Conservation (phyloP, 2,329 filamentous ascomycete species). For the Hysterium pulicare region DNA sequence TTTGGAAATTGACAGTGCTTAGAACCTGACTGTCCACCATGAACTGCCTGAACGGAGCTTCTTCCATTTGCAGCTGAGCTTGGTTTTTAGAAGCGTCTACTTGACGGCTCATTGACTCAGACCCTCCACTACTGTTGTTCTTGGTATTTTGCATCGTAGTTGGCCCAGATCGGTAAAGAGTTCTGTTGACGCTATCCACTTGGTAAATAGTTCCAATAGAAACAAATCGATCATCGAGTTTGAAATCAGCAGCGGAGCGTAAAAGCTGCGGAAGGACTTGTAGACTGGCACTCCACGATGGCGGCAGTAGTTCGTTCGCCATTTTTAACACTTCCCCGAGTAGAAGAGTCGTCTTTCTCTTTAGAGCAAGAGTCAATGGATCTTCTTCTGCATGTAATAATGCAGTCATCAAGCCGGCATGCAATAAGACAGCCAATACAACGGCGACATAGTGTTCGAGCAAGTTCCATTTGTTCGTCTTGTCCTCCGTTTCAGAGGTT, state of each 20-base stretch:
- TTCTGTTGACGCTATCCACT: constrained; percentile 94
- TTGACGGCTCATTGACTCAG: constrained; percentile 31
- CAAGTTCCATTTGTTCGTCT: constrained; percentile 66
- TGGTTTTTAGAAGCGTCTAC: constrained; percentile 50
- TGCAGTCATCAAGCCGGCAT: constrained; percentile 63
- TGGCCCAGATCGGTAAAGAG: constrained; percentile 75
- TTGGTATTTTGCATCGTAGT: constrained; percentile 33
- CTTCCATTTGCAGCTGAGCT: constrained; percentile 60
- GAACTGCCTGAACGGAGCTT: constrained; percentile 59
- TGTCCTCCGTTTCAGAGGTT: constrained; percentile 64
- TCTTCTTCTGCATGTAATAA: constrained; percentile 62
- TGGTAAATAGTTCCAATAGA: constrained; percentile 93
- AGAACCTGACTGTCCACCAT: constrained; percentile 80
- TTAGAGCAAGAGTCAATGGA: constrained; percentile 65
- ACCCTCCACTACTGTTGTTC: constrained; percentile 17
- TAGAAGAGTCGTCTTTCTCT: constrained; percentile 84
- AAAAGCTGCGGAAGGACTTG: constrained; percentile 88
- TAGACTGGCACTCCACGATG: constrained; percentile 75
- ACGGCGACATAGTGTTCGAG: constrained; percentile 93
- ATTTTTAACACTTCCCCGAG: constrained; percentile 90
- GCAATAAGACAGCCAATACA: constrained; percentile 79
- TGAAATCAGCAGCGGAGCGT: constrained; percentile 68
- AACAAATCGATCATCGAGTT: constrained; percentile 68
- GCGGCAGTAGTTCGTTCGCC: constrained; percentile 78
- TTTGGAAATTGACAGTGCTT: constrained; percentile 82